Evolutionary conservation across 441 rosid species (phyloP).

Genomic region (Pelargonium fulgidum): DNA sequence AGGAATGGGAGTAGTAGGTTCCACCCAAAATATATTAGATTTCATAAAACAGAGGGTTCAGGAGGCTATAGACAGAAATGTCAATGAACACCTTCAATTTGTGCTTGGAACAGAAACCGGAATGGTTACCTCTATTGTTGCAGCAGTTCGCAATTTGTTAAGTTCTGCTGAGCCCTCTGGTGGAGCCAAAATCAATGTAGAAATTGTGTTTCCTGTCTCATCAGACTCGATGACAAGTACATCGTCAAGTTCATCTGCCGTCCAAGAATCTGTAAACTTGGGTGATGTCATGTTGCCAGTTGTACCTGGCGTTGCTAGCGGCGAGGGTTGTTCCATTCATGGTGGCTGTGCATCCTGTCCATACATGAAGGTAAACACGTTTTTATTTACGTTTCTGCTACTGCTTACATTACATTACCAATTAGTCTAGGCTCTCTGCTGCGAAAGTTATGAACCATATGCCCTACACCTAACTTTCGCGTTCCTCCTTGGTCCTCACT

Average conservation of each 20-base stretch:
- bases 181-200: conserved; percentile 52
- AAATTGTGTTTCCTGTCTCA: conserved; percentile 89
- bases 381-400: background rate
- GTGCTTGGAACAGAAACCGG: conserved; percentile 94
- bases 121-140: conserved; percentile 90
- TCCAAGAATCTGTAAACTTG: conserved; percentile 28
- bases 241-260: conserved; percentile 36
- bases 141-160: conserved; percentile 54
- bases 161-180: conserved; percentile 34
- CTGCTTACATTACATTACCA: background rate
- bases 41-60: conserved; percentile 74
- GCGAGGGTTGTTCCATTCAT: conserved; percentile 90
- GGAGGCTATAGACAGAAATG: conserved; percentile 72
- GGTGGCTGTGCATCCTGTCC: conserved; percentile 99
- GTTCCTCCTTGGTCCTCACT: background rate
- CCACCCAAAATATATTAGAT: conserved; percentile 83
- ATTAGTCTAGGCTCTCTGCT: background rate
- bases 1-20: conserved; percentile 95
- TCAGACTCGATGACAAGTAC: conserved; percentile 71
- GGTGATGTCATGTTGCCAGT: conserved; percentile 54
- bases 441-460: too few relatives aligned
- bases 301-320: conserved; percentile 86
- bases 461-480: too few relatives aligned
- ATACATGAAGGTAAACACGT: conserved; percentile 73
- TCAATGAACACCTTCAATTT: conserved; percentile 74